Base-by-base conservation (phyloP, 306 rosid genomes). In the Calophaca sinica region DNA sequence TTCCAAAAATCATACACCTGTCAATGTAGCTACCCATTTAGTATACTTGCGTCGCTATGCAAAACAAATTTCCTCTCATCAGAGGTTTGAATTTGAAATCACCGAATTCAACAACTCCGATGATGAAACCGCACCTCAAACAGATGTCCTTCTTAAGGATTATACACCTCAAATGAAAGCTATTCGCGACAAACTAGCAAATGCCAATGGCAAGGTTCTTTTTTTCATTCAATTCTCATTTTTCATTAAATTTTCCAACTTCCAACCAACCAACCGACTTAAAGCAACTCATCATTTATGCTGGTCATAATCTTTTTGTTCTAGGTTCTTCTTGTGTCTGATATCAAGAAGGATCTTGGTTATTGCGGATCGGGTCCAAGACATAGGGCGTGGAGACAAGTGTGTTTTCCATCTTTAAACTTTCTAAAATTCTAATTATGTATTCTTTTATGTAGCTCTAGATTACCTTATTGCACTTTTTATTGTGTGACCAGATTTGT, bases 311-410 rank as follows among this genome's bases (percentile, higher is more conserved):
- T 82, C 26, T 49, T 78, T 70, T 77, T 77, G 62, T 74, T 84
- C 9, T 66, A 94, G 98, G 96, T 94, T 79, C 97, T 91, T 77
- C 87, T 88, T 68, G 94, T 82, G 83, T 85, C 88, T 44, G 93
- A 85, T 78, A 76, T 94, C 35, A 94, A 86, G 79, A 91, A 85
- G 83, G 98, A 89, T 63, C 96, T 91, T 68, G 97, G 96, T 73
- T 94, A 91, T 64, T 62, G 71, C 57, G 90, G 93, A 80, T 59
- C 87, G 28, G 81, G 82, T 41, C 76, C 77, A 12, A 85, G 81
- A 70, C 98, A 87, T 63, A 87, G 79, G 81, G 88, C 85, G 41
- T 91, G 97, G 97, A 90, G 93, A 85, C 81, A 74, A 61, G 96
- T 94, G 74, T 84, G 57, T 63, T 78, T 74, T 62, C 44, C 36